phyloP scores from a whole-genome alignment of 345 rosid species.

The Cardamine resedifolia region DNA sequence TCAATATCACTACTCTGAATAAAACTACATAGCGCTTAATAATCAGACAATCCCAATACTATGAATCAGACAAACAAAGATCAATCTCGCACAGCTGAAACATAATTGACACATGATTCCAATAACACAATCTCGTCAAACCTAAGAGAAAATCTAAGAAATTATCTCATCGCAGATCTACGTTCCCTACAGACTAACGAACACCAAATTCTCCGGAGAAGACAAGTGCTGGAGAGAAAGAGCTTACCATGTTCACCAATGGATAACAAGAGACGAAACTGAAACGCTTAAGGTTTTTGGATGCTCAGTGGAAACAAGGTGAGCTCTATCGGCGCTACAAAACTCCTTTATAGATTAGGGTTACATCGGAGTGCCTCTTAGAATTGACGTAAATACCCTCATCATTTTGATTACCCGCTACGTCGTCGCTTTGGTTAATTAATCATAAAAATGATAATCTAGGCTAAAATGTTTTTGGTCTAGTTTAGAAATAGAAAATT shows the following conservation, averaged over 20 bases:
- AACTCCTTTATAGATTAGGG: conserved; percentile 29
- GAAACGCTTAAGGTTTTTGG: not conserved
- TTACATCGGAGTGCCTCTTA: not conserved
- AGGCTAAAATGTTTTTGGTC: not conserved
- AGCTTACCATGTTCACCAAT: conserved; percentile 33
- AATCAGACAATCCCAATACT: not conserved
- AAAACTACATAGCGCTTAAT: not conserved
- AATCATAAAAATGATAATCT: not conserved
- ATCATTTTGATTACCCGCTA: not conserved
- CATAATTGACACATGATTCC: not conserved
- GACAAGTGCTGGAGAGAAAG: not conserved
- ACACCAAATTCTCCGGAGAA: not conserved
- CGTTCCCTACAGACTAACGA: not conserved
- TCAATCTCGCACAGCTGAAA: not conserved
- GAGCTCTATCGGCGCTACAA: conserved; percentile 2
- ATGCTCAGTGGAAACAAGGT: conserved; percentile 1
- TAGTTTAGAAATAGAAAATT: not conserved
- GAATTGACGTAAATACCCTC: conserved; percentile 27
- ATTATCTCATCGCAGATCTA: not conserved
- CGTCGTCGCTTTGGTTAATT: conserved; percentile 13
- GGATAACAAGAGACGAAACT: conserved; percentile 7
- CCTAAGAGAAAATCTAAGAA: not conserved
- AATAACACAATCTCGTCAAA: not conserved
- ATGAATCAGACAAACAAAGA: not conserved
- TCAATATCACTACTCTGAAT: conserved; percentile 1